These are phyloP conservation scores for Leccinum rimulosum DNA, from an alignment of 768 basidiomycete species.

Conservation along the genomic window DNA sequence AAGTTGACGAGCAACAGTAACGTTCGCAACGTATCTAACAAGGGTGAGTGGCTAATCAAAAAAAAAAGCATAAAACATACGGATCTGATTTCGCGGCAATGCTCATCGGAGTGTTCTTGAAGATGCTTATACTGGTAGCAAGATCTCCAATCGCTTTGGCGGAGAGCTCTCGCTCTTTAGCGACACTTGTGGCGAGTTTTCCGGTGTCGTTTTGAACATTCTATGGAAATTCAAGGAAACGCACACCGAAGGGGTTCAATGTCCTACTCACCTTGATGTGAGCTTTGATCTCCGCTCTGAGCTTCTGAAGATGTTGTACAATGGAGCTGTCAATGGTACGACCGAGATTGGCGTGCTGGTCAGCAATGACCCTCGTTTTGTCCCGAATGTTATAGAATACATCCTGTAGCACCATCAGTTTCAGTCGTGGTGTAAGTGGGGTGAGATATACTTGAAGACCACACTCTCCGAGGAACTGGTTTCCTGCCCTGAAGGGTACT, in stretches of 20 bases:
- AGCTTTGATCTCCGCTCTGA: constrained; percentile 93
- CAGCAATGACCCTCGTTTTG: constrained; percentile 89
- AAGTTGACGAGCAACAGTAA: constrained; percentile 73
- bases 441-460: constrained; percentile 69
- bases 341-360: constrained; percentile 95
- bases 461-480: constrained; percentile 98
- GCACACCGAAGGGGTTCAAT: not conserved
- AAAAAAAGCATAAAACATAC: not conserved
- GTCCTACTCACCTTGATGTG: constrained; percentile 75
- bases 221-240: constrained; percentile 32
- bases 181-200: constrained; percentile 85
- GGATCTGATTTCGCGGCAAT: constrained; percentile 53
- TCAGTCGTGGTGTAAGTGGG: not conserved
- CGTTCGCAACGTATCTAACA: constrained; percentile 63
- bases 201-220: constrained; percentile 96
- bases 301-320: constrained; percentile 95
- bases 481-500: constrained; percentile 92
- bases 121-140: constrained; percentile 78
- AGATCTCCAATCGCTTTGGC: constrained; percentile 85
- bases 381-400: constrained; percentile 91
- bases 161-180: constrained; percentile 86
- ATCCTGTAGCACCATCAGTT: constrained; percentile 48
- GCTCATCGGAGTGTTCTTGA: constrained; percentile 92
- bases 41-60: not conserved
- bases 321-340: constrained; percentile 96